Conservation (phyloP, 495 filamentous ascomycete genomes). For the Penicillium mononematosum region DNA sequence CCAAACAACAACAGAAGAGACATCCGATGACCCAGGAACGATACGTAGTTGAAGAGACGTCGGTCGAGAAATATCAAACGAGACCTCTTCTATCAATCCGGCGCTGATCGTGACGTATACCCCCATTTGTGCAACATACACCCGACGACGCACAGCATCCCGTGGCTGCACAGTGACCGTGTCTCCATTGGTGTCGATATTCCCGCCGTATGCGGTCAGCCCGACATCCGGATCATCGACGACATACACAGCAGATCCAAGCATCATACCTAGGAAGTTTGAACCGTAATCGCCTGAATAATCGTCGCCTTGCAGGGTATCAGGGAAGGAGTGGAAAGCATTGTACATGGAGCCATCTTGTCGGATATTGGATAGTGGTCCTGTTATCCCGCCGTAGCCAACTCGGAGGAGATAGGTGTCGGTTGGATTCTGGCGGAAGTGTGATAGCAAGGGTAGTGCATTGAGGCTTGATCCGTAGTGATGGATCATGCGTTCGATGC, state of each 20-base stretch:
- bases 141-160: neutral
- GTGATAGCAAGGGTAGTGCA: conserved; percentile 46
- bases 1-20: conserved; percentile 10
- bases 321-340: conserved; percentile 52
- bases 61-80: neutral
- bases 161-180: neutral
- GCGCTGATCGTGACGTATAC: neutral
- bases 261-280: conserved; percentile 44
- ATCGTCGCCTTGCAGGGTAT: conserved; percentile 50
- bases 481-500: conserved; percentile 55
- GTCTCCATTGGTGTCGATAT: neutral
- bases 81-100: neutral
- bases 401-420: conserved; percentile 6
- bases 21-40: neutral
- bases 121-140: neutral
- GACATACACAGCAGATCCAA: neutral
- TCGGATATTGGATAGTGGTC: conserved; percentile 51
- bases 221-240: neutral
- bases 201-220: neutral
- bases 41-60: neutral
- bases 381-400: conserved; percentile 20
- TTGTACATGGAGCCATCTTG: conserved; percentile 48
- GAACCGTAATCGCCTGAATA: conserved; percentile 56
- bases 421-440: conserved; percentile 41
- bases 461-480: conserved; percentile 57